These are phyloP conservation scores for Porpolomopsis calyptriformis DNA, from an alignment of 768 basidiomycete genomes.

Conservation along the genomic window DNA sequence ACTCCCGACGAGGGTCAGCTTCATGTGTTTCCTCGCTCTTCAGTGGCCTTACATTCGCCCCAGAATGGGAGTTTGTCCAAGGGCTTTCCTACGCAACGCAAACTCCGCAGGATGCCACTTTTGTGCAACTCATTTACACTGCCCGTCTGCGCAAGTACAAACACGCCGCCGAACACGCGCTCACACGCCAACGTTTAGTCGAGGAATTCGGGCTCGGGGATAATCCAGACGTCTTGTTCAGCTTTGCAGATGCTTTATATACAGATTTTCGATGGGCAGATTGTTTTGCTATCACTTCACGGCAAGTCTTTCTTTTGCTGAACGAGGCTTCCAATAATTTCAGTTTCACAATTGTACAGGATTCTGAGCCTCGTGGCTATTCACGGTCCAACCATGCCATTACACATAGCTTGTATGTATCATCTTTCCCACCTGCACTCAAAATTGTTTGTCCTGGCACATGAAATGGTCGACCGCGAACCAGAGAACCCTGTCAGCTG, in stretches of 20 bases:
- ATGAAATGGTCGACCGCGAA: constrained; percentile 90
- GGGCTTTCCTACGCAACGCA: constrained; percentile 74
- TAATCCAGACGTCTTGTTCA: constrained; percentile 87
- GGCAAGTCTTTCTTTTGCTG: constrained; percentile 31
- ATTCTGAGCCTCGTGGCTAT: constrained; percentile 78
- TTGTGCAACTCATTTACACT: constrained; percentile 88
- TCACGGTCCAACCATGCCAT: constrained; percentile 81
- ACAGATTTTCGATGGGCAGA: constrained; percentile 87
- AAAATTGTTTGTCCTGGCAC: constrained; percentile 89
- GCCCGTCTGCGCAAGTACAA: constrained; percentile 86
- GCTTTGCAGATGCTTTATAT: constrained; percentile 85
- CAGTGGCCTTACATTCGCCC: background rate
- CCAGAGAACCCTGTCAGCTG: constrained; percentile 90
- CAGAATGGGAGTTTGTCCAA: constrained; percentile 96
- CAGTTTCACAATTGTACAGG: constrained; percentile 29
- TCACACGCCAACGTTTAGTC: constrained; percentile 68
- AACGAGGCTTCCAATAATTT: background rate
- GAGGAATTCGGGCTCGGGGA: constrained; percentile 78
- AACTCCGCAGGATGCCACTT: constrained; percentile 78
- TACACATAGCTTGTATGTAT: constrained; percentile 98
- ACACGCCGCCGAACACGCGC: constrained; percentile 70
- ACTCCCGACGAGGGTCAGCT: constrained; percentile 83
- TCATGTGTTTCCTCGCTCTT: background rate
- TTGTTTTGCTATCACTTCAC: constrained; percentile 78
- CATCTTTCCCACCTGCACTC: constrained; percentile 88